Evolutionary conservation across 2,329 filamentous ascomycete species (phyloP), one percentile per base, ranked within the genome.

Genomic region (Fusarium verticillioides): DNA sequence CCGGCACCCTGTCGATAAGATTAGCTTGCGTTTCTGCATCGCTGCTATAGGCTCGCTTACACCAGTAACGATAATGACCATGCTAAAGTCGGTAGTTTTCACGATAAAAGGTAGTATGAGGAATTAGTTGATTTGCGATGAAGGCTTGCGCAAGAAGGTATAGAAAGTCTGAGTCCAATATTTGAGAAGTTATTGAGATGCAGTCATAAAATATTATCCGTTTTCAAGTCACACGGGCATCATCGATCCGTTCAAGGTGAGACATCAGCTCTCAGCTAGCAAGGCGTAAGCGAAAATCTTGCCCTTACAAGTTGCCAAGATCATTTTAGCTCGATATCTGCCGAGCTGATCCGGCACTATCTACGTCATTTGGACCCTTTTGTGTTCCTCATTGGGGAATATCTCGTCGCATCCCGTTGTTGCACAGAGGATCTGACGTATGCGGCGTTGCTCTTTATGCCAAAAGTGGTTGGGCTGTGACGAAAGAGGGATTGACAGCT

Each of bases 11-110:
- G 26, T 10, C 3, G 12, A 8, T 1, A 16, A 1, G 6, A 13
- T 74, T 28, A 74, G 46, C 28, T 43, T 5, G 32, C 16, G 16
- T 10, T n/a, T 37, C 2, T 43, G 9, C 4, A 11, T 8, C 13
- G 2, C 12, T 15, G 32, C 9, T 4, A 11, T 39, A 12, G 26
- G 11, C 7, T n/a, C n/a, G 32, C 72, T 59, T 61, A 74, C 72
- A 4, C 72, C 72, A 9, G 72, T 74, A 9, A 74, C 59, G 2
- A 74, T 40, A 18, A 72, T 64, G 1, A 69, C 61, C 72, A 74
- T 74, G 10, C 7, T 32, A 6, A 18, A 18, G 5, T 18, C 7
- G 15, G 7, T 13, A 11, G 6, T 26, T 12, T 16, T 16, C 5
- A 19, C 21, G 10, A 2, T 15, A 7, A 21, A 21, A 21, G 9